Evolutionary conservation across 2,329 filamentous ascomycete genomes (phyloP).

Genomic region (Fusarium mexicanum): DNA sequence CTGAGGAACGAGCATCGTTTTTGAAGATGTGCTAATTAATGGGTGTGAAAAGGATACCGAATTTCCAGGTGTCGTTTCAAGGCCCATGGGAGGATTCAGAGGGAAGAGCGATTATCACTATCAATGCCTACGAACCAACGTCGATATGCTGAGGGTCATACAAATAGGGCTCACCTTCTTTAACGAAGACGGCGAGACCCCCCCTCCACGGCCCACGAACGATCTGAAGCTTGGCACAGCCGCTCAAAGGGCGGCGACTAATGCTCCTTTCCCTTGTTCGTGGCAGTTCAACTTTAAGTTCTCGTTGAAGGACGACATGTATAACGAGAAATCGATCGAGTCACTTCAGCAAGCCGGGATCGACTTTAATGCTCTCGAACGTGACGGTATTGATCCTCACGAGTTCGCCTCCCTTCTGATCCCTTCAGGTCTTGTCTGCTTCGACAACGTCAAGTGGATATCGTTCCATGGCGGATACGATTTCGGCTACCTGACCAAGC

Average conservation of each 20-base stretch:
- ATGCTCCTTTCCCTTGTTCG: conserved; percentile 77
- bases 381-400: conserved; percentile 88
- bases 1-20: neutral
- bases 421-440: conserved; percentile 88
- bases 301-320: conserved; percentile 95
- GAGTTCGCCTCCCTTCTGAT: conserved; percentile 91
- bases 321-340: conserved; percentile 92
- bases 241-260: conserved; percentile 53
- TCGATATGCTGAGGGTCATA: conserved; percentile 97
- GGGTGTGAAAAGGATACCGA: conserved; percentile 80
- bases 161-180: conserved; percentile 96
- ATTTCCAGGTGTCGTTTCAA: conserved; percentile 96
- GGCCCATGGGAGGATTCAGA: conserved; percentile 93
- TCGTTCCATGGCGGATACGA: conserved; percentile 98
- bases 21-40: conserved; percentile 22
- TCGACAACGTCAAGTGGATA: conserved; percentile 92
- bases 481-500: conserved; percentile 96
- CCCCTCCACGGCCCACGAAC: conserved; percentile 71
- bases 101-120: conserved; percentile 99
- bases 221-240: conserved; percentile 52
- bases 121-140: conserved; percentile 95
- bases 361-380: conserved; percentile 84
- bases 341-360: conserved; percentile 92
- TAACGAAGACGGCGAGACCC: conserved; percentile 87
- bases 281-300: conserved; percentile 99